Evolutionary conservation across 2,329 filamentous ascomycete genomes (phyloP), one percentile per base, ranked within the genome.

Genomic region (Exophiala dermatitidis): DNA sequence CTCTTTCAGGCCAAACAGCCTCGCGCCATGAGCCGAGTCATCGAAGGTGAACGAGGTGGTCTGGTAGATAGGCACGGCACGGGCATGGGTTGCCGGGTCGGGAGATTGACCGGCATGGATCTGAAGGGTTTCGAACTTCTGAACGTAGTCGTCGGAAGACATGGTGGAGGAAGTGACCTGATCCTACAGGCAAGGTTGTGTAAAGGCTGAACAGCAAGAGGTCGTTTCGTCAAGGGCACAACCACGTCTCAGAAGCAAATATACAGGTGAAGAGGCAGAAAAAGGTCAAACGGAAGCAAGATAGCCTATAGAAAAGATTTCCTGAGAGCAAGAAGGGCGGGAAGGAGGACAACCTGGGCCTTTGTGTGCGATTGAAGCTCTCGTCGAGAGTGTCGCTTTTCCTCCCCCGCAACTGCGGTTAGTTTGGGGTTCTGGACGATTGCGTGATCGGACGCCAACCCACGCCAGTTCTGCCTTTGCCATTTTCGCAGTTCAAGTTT

Each of bases 1-100:
- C 74, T 97, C 90, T 76, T 97, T 94, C 71, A 98, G 87, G 68
- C 89, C 88, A 68, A 98, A 98, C 40, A 98, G 84, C 69, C 90
- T 84, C 52, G 93, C 93, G 58, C 89, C 93, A 67, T 97, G 93
- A 46, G 90, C 91, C 48, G 89, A 95, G 75, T 97, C 88, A 81
- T 97, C 86, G 81, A 98, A 98, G 49, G 82, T 83, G 72, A 77
- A 98, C 66, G 89, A 95, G n/a, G 85, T 91, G 3, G 90, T 90
- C 9, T 91, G 90, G 69, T 97, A 97, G 68, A 98, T 97, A 50
- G 93, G 93, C 5, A 96, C 90, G 44, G 91, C 93, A 65, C 93
- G 83, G 29, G 93, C 80, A 56, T 94, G 91, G 58, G 91, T 95
- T 1, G 83, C 70, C 29, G 86, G 74, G 68, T 97, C 93, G 28